Percentiles rank a stretch among this genome's conserved stretches.
Evolutionary conservation across 768 basidiomycete genomes (phyloP).

Genomic region (Suillus plorans): DNA sequence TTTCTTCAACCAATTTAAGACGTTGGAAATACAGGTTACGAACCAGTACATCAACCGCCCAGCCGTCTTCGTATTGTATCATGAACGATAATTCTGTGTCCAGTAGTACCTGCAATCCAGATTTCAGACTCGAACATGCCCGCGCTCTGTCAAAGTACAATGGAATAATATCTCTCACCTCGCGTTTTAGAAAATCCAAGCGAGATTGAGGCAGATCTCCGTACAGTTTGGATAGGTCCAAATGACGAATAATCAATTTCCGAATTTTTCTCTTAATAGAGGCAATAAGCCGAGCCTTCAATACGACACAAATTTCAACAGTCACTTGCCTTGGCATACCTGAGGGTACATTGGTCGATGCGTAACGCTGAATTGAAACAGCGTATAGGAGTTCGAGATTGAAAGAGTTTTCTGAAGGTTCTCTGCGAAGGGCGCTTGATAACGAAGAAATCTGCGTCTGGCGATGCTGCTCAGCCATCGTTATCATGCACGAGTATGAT

Average conservation of each 20-base stretch:
- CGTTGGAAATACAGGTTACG: background rate
- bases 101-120: background rate
- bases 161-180: background rate
- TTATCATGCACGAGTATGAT: background rate
- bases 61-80: background rate
- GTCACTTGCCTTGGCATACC: background rate
- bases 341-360: background rate
- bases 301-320: background rate
- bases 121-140: background rate
- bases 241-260: background rate
- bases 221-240: background rate
- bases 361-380: background rate
- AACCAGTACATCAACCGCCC: background rate
- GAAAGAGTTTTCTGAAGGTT: background rate
- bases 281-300: background rate
- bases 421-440: background rate
- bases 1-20: background rate
- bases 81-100: background rate
- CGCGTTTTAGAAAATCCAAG: slow-evolving; percentile 1
- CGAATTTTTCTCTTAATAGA: background rate
- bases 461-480: background rate
- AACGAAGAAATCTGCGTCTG: background rate
- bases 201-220: background rate
- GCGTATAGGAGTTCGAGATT: background rate
- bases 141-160: background rate